Base-by-base conservation (phyloP, 352 stramenopile genomes). In the Albugo candida region DNA sequence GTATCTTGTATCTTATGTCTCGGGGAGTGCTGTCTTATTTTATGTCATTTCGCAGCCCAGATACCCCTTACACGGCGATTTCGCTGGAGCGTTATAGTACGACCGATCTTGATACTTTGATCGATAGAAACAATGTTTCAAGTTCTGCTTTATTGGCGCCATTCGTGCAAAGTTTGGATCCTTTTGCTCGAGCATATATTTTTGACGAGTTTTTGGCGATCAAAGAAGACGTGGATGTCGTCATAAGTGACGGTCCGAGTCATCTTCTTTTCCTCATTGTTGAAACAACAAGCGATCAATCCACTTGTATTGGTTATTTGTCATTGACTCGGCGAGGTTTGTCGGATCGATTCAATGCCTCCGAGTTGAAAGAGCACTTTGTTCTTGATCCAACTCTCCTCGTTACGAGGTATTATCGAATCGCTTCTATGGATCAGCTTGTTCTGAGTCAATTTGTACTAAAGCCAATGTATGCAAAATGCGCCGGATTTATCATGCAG, bases 381-480 rank as follows among this genome's bases (percentile, higher is more conserved):
- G 48, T 77, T 45, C 53, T 86, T 19, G 72, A 87, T 42, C 63
- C 67, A 10, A 73, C 83, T 13, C 53, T 85, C 36, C 52, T 67
- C 44, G 63, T 72, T 51, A 54, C 67, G 31, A 31, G 24, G 8
- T 74, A 77, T 45, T 75, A 92, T 45, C 70, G 76, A 5, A 31
- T 31, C 24, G 24, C 24, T 8, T 65, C 73, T 1, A 79, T 81
- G 49, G 71, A 83, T 20, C 63, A 89, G 50, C 67, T 63, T 4
- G 55, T 80, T 14, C 45, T 93, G 10, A 62, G 61, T 13, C 50
- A 68, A 17, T 67, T 88, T 34, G 52, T 81, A 8, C 59, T 92
- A 11, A 85, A 87, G 50, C 79, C 81, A 10, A 73, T 83, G 13
- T 88, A 88, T 41, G 51, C 56, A 6, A 55, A 60, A 6, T 81